Evolutionary conservation across 257 asterid genomes (phyloP).

Genomic region (Parsonsia alboflavescens): DNA sequence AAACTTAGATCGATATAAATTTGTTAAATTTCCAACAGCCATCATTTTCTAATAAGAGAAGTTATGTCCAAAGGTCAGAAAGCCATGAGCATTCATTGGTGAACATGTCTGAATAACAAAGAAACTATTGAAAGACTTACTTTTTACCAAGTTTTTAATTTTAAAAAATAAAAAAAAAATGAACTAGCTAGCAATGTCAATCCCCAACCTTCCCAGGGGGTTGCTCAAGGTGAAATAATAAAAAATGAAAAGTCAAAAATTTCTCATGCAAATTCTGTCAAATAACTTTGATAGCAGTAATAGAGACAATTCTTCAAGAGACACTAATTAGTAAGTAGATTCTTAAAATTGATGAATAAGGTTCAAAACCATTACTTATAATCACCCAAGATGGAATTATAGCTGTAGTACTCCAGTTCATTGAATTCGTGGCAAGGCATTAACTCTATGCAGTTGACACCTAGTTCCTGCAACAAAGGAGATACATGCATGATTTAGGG

Average conservation of each 20-base stretch:
- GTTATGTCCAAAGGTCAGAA: background rate
- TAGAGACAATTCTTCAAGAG: background rate
- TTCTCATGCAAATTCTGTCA: too few relatives aligned
- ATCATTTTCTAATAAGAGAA: background rate
- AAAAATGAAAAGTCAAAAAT: too few relatives aligned
- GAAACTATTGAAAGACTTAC: background rate
- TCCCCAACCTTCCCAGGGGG: background rate
- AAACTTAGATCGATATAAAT: background rate
- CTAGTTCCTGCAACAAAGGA: constrained; percentile 69
- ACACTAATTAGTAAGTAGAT: background rate
- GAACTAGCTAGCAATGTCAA: background rate
- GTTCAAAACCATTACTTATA: constrained; percentile 54
- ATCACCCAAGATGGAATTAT: constrained; percentile 85
- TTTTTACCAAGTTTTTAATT: background rate
- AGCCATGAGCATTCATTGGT: background rate
- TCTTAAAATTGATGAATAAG: constrained; percentile 3
- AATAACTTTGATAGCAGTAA: too few relatives aligned
- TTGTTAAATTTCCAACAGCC: background rate
- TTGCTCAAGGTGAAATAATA: background rate
- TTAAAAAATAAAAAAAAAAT: background rate
- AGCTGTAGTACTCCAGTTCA: constrained; percentile 90
- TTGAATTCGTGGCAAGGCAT: constrained; percentile 99
- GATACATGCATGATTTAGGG: background rate
- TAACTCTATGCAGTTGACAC: constrained; percentile 95
- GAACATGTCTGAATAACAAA: background rate